These are phyloP conservation scores for Hypoxylon sp. DNA, from an alignment of 2,329 filamentous ascomycete genomes.

Conservation along the genomic window DNA sequence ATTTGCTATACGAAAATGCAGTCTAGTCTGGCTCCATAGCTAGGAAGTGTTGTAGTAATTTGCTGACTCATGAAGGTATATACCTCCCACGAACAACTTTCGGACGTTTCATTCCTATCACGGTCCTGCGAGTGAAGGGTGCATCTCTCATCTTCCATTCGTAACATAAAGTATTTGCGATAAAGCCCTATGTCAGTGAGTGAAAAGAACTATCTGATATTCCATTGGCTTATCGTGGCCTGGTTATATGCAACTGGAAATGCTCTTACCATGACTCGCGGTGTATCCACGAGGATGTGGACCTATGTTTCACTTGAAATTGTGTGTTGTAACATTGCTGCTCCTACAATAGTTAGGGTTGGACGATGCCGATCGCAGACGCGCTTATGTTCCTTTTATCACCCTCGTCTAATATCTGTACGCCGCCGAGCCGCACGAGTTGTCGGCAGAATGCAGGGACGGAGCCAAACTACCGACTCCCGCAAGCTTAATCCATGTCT, in stretches of 20 bases:
- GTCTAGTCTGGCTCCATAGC: no score
- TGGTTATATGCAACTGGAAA: background rate
- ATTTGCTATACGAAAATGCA: background rate
- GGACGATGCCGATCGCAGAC: background rate
- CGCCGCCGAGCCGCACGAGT: constrained; percentile 35
- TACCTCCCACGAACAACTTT: no score
- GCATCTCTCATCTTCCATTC: background rate
- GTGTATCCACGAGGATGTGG: constrained; percentile 4
- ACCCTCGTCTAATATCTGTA: background rate
- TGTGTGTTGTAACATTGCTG: constrained; percentile 5
- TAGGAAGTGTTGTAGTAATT: no score
- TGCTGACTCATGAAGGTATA: no score
- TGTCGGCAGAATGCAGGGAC: constrained; percentile 38
- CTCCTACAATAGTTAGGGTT: background rate
- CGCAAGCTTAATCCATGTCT: constrained; percentile 10
- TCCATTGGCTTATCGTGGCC: background rate
- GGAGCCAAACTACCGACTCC: constrained; percentile 31
- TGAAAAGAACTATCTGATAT: background rate
- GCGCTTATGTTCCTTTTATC: background rate
- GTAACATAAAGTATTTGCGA: background rate
- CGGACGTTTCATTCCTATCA: no score
- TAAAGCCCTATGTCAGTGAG: background rate
- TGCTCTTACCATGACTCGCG: background rate
- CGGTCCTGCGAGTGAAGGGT: background rate
- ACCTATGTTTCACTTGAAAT: constrained; percentile 1